A percentile compares a stretch with the other conserved stretches of the same genome.
phyloP scores from a whole-genome alignment of 2,329 filamentous ascomycete genomes.

The Tolypocladium endophyticum region DNA sequence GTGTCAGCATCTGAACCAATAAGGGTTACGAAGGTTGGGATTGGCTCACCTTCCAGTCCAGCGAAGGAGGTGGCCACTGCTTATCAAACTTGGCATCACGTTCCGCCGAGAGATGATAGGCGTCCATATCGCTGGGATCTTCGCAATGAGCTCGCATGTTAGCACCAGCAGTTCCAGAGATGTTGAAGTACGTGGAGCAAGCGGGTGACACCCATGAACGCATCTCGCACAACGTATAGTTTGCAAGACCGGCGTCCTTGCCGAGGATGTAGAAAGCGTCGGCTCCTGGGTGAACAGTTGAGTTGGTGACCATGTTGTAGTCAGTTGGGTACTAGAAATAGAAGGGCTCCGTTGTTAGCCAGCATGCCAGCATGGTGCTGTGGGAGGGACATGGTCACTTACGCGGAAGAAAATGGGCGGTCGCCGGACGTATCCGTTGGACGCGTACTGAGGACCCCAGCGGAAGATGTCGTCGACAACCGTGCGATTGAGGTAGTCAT shows the following conservation, averaged over 20 bases:
- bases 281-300: conserved; percentile 21
- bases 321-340: conserved; percentile 37
- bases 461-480: conserved; percentile 60
- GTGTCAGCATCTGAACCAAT: conserved; percentile 1
- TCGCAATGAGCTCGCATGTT: conserved; percentile 52
- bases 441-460: conserved; percentile 45
- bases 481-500: conserved; percentile 41
- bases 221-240: conserved; percentile 60
- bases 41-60: conserved; percentile 37
- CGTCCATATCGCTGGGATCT: conserved; percentile 38
- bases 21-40: fast-evolving
- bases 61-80: conserved; percentile 18
- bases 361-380: not conserved
- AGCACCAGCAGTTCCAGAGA: conserved; percentile 47
- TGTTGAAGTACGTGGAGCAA: conserved; percentile 54
- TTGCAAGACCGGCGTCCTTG: conserved; percentile 26
- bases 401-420: conserved; percentile 42
- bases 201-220: conserved; percentile 51
- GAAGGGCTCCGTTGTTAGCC: not conserved
- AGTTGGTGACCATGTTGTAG: conserved; percentile 59
- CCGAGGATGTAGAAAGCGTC: conserved; percentile 58
- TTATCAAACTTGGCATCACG: conserved; percentile 9
- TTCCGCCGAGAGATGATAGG: conserved; percentile 38
- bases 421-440: conserved; percentile 15
- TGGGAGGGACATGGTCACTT: conserved; percentile 17